Base-by-base conservation (phyloP, 1,284 basidiomycete genomes). In the Leccinum griseonigrum region DNA sequence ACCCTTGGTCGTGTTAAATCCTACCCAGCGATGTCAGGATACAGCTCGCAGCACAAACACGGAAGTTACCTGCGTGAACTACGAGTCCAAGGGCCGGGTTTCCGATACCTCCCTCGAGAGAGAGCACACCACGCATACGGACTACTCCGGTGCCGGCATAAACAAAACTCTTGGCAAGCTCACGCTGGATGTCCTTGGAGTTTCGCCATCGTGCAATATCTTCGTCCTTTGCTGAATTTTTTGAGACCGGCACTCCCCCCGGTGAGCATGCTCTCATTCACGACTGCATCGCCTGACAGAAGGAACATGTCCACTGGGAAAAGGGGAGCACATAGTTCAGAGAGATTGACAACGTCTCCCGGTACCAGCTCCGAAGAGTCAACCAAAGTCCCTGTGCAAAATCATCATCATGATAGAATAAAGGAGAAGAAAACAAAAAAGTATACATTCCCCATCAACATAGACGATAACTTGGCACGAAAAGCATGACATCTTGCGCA, bases 241-340 rank as follows among this genome's bases (percentile, higher is more conserved):
- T 98, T 72, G 90, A 92, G 59, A 98, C 93, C 1, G 95, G 96
- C 0, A 98, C 91, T 96, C 76, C 98, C 95, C 10, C 95, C 95
- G 0, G 95, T 98, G 16, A 99, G 85, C 97, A 98, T 98, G 65
- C 94, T 97, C 78, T 99, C 97, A 74, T 99, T 98, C 60, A 98
- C 91, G 65, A 98, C 97, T 0, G 95, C 95, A 72, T 98, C 97
- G 4, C 97, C 97, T 7, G 92, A 93, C 32, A 99, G 85, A 16
- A 98, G 83, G 67, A 98, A 86, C 65, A 97, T 85, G 74, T 99
- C 97, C 13, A 95, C 93, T 1, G 97, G 97, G 66, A 99, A 84
- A 34, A 91, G 78, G 9, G 85, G 78, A 16, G 97, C 82, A 13
- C 85, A 83, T 1, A 92, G 83, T 56, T 90, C 87, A 14, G 93